A percentile compares a stretch with the other conserved stretches of the same genome.
These are phyloP conservation scores for Entoloma clypeatum DNA, from an alignment of 1,284 basidiomycete genomes.

Conservation along the genomic window DNA sequence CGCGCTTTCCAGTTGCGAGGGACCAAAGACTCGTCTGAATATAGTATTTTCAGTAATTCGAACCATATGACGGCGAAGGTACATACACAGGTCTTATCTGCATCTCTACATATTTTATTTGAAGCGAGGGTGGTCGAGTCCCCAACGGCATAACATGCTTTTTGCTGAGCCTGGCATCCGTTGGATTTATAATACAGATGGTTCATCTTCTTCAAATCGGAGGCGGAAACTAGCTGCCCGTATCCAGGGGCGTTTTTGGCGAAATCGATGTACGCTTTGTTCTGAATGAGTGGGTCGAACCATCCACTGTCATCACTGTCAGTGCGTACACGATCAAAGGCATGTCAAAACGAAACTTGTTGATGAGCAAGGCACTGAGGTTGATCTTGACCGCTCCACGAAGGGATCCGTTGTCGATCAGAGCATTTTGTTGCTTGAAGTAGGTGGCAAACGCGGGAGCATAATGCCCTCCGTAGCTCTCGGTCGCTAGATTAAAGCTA, in stretches of 20 bases:
- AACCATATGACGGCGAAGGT: background rate
- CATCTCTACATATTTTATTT: constrained; percentile 44
- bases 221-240: constrained; percentile 49
- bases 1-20: constrained; percentile 45
- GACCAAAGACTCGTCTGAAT: constrained; percentile 45
- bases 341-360: constrained; percentile 42
- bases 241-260: constrained; percentile 61
- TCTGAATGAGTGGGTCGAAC: constrained; percentile 63
- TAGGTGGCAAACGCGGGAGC: constrained; percentile 61
- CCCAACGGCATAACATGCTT: constrained; percentile 53
- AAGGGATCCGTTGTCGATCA: constrained; percentile 46
- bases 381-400: constrained; percentile 39
- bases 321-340: background rate
- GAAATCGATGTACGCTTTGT: constrained; percentile 57
- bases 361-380: constrained; percentile 49
- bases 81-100: constrained; percentile 57
- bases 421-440: constrained; percentile 62
- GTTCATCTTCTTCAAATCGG: constrained; percentile 45
- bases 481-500: constrained; percentile 62
- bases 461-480: constrained; percentile 70
- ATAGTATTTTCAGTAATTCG: background rate
- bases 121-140: constrained; percentile 38
- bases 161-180: constrained; percentile 51
- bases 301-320: constrained; percentile 44
- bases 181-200: constrained; percentile 45